Conservation (phyloP, 495 filamentous ascomycete genomes). For the Immersiella caudata region DNA sequence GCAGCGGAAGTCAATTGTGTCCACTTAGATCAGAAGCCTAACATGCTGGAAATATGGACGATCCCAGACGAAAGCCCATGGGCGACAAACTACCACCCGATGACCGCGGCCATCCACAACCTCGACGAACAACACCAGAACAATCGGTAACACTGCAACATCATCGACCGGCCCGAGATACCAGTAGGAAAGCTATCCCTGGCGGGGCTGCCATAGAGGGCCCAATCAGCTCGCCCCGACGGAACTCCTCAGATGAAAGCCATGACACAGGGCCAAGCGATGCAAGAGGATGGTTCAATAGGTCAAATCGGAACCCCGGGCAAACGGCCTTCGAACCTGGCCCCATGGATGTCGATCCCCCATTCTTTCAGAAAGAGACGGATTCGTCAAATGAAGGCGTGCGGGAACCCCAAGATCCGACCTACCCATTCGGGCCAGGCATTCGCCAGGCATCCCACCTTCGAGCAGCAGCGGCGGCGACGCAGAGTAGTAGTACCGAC, state of each 20-base stretch:
- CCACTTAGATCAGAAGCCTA: slow-evolving; percentile 5
- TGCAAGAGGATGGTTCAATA: slow-evolving; percentile 51
- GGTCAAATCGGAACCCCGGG: slow-evolving; percentile 46
- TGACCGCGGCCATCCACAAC: slow-evolving; percentile 40
- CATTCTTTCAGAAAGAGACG: slow-evolving; percentile 54
- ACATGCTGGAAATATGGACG: slow-evolving; percentile 31
- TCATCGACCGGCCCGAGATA: slow-evolving; percentile 45
- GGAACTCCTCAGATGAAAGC: slow-evolving; percentile 48
- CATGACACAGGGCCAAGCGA: slow-evolving; percentile 45
- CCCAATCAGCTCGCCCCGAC: slow-evolving; percentile 28
- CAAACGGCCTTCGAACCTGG: slow-evolving; percentile 31
- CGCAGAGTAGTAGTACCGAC: slow-evolving; percentile 57
- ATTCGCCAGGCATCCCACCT: slow-evolving; percentile 25
- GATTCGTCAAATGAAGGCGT: slow-evolving; percentile 47
- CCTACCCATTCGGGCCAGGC: slow-evolving; percentile 29
- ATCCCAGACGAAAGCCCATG: slow-evolving; percentile 13
- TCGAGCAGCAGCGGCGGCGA: slow-evolving; percentile 33
- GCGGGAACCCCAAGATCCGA: slow-evolving; percentile 18
- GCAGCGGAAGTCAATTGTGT: background rate
- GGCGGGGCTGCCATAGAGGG: slow-evolving; percentile 1
- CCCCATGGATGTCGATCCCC: slow-evolving; percentile 56
- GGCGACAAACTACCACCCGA: slow-evolving; percentile 34
- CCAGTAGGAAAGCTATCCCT: slow-evolving; percentile 22
- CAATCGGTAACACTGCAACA: slow-evolving; percentile 46
- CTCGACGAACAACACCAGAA: slow-evolving; percentile 42